Base-by-base conservation (phyloP, 495 filamentous ascomycete species). In the Aspergillus haitiensis region DNA sequence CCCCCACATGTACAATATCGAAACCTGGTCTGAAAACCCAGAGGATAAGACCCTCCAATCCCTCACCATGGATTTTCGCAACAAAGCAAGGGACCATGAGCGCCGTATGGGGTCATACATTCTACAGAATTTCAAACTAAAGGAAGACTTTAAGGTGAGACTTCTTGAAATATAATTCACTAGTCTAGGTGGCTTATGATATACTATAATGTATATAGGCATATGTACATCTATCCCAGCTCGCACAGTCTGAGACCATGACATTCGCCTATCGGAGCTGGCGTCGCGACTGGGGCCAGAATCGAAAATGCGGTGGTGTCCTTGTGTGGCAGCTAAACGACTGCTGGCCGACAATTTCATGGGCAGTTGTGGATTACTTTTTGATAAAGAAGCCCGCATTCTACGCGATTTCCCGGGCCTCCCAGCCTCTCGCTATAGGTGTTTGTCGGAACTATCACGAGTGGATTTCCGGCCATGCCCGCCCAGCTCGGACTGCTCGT, bases 281-380 rank as follows among this genome's bases (percentile, higher is more conserved):
- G 56, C 47, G 56, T 11, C 56, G 56, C 1, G 15, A 51, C 13
- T 59, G 56, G 56, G 56, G 56, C 2, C 48, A 15, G 15, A 18
- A 18, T 15, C 56, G 56, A 2, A 35, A 10, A 4, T 59, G 56
- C 16, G 56, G 56, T 13, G 56, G 56, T 18, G 56, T 45, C 12
- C 56, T 59, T 15, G 56, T 52, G 48, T 59, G 56, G 56, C 56
- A 59, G 18, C 48, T 59, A 7, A 59, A 59, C 32, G 56, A 59
- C 56, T 59, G 56, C 39, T 59, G 56, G 56, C 56, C 56, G n/a
- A 59, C 56, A 15, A 59, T 32, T n/a, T 59, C 56, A 7, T 59
- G 56, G 56, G 56, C 56, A 3, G 37, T 59, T 33, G 48, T 52
- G 1, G 56, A 59, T 42, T 52, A 59, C 18, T 52, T 44, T 21